A percentile compares a stretch with the other conserved stretches of the same genome.
Conservation (phyloP, 805 yeast genomes). For the Debaryomyces maramus region DNA sequence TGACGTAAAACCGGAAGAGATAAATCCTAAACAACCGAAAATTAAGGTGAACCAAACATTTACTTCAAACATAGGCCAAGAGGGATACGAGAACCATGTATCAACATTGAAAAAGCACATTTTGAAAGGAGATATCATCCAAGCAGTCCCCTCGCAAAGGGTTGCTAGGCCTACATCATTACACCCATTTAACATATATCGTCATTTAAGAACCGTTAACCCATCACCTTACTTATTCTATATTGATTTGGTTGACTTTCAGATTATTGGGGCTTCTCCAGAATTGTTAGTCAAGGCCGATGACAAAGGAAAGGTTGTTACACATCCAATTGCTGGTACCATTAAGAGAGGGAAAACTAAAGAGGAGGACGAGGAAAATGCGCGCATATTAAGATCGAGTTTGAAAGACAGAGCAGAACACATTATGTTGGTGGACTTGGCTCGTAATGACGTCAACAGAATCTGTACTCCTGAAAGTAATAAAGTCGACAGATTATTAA, state of each 20-base stretch:
- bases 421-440: constrained; percentile 96
- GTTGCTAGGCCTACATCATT: constrained; percentile 91
- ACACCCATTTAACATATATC: constrained; percentile 95
- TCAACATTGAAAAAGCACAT: constrained; percentile 74
- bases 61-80: constrained; percentile 88
- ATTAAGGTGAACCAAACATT: constrained; percentile 68
- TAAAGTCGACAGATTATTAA: constrained; percentile 81
- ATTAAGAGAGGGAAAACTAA: constrained; percentile 84
- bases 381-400: constrained; percentile 68
- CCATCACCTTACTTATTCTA: constrained; percentile 97
- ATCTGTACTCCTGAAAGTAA: constrained; percentile 88
- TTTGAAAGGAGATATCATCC: constrained; percentile 89
- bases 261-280: constrained; percentile 96
- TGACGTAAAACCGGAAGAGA: constrained; percentile 40
- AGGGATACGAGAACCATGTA: constrained; percentile 89
- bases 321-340: constrained; percentile 99
- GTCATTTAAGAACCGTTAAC: constrained; percentile 91
- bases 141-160: constrained; percentile 97
- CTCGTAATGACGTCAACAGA: constrained; percentile 93
- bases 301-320: constrained; percentile 66
- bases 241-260: constrained; percentile 88
- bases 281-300: constrained; percentile 88
- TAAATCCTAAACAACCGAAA: constrained; percentile 73
- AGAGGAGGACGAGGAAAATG: constrained; percentile 88
- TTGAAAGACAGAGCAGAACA: constrained; percentile 96